Conservation (phyloP, 768 basidiomycete genomes). For the Mycena amicta region DNA sequence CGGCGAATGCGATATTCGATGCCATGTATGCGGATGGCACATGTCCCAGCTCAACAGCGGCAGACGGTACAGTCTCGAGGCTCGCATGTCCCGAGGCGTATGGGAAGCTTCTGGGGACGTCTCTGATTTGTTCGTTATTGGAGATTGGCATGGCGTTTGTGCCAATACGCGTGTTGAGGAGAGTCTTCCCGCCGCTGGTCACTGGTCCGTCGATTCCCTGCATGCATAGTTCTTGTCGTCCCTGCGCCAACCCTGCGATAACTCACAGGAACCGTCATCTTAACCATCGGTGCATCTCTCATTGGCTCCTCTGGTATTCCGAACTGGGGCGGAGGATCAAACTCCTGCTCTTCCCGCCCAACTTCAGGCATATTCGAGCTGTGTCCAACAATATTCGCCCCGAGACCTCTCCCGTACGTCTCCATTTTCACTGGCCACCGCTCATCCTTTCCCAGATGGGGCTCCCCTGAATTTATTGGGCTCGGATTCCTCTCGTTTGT, state of each 20-base stretch:
- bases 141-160: conserved; percentile 81
- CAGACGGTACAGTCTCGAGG: conserved; percentile 62
- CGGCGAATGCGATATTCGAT: conserved; percentile 74
- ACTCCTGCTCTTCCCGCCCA: conserved; percentile 67
- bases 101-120: conserved; percentile 77
- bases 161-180: conserved; percentile 61
- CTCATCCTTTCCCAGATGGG: conserved; percentile 54
- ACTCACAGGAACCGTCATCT: conserved; percentile 65
- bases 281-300: conserved; percentile 79
- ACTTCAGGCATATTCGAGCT: conserved; percentile 65
- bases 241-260: too few species aligned
- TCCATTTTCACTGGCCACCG: not conserved
- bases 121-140: conserved; percentile 75
- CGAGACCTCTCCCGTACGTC: conserved; percentile 63
- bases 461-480: conserved; percentile 81
- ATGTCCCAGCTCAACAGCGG: conserved; percentile 58
- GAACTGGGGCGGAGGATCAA: conserved; percentile 86
- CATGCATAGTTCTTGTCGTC: not conserved
- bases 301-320: conserved; percentile 73
- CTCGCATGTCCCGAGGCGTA: conserved; percentile 78
- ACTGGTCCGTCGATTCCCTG: conserved; percentile 63
- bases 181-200: conserved; percentile 79
- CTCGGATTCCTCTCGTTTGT: conserved; percentile 84
- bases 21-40: conserved; percentile 80
- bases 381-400: conserved; percentile 73